Base-by-base conservation (phyloP, 139 green algal species). In the Chlorella sp. region DNA sequence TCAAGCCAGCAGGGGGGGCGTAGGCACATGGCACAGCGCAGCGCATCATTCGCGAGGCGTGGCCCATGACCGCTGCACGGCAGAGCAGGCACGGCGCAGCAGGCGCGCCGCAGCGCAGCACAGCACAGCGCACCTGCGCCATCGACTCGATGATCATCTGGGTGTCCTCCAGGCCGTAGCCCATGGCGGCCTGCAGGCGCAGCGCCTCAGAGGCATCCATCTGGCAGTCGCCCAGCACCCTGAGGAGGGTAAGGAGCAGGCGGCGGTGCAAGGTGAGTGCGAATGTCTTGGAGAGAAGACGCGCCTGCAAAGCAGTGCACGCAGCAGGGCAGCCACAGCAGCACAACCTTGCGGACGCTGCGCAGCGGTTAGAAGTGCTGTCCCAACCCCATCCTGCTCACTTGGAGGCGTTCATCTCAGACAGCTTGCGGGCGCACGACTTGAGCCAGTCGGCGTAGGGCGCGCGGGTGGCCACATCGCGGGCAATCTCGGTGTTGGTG, bases 101-200 rank as follows among this genome's bases (percentile, higher is more conserved):
- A 11, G 9, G n/a, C 39, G 12, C 15, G 0, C 41, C 13, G 69
- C 30, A 38, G 6, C 47, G 47, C 72, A 79, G n/a, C 38, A 21
- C 18, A 17, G 25, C 62, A 26, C 73, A 81, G 12, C 86, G 84
- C 51, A 92, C 89, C 56, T 89, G 86, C 11, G 97, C 97, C 97
- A 99, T 99, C 47, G 82, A 87, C 94, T 99, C 97, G 20, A 99
- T 96, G 60, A 99, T 93, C 94, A 99, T 97, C 87, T 95, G 88
- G 25, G 94, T 93, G 85, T 99, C 97, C 93, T 99, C 98, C 36
- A 93, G 93, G 39, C 94, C 93, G 80, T 97, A 93, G 64, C 95
- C 87, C 90, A 85, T 87, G 30, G 91, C 85, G 4, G 92, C 89
- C 91, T 96, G 94, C 88, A 95, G 76, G 56, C 87, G 84, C 60